Base-by-base conservation (phyloP, 768 basidiomycete species). In the Termitomyces sp. region DNA sequence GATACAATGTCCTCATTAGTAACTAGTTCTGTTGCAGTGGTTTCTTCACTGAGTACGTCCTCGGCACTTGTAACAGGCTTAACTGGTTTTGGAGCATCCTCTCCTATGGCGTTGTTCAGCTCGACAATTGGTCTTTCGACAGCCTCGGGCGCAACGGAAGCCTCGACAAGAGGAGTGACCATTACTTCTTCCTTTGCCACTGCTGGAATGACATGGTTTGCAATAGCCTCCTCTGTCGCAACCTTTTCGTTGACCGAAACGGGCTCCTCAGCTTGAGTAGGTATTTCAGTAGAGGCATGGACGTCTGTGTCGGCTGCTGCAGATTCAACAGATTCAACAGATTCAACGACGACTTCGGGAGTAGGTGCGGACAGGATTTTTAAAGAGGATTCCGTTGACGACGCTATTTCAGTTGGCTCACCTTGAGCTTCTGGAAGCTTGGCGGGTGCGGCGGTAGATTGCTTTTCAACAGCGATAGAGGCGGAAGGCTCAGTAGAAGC, bases 61-160 rank as follows among this genome's bases (percentile, higher is more conserved):
- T 37, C 62, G 9, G 36, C 55, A 59, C 42, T 51, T 32, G 57
- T 22, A n/a, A 37, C 46, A 26, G 51, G 36, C 31, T 59, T 53
- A 1, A 18, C 55, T 12, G 42, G 20, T 22, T 42, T 9, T 32
- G 49, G 34, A 16, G 14, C 14, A 18, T 2, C 8, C 48, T 49
- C 48, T 27, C 36, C 32, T 34, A 20, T 46, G 18, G 26, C 26
- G 27, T 20, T 36, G 16, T 24, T 36, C 16, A 41, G 27, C 32
- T 58, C 50, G 14, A 34, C 53, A 12, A 29, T 31, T 10, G n/a
- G 16, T 4, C 12, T 26, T 5, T 56, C 12, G 31, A 52, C 43
- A 20, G 46, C 9, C 24, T 42, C 41, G 3, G 41, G 5, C 6
- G 7, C n/a, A 18, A 24, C 22, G 5, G 5, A 5, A 37, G 36